Base-by-base conservation (phyloP, 2,329 filamentous ascomycete genomes). In the Albifimbria verrucaria region DNA sequence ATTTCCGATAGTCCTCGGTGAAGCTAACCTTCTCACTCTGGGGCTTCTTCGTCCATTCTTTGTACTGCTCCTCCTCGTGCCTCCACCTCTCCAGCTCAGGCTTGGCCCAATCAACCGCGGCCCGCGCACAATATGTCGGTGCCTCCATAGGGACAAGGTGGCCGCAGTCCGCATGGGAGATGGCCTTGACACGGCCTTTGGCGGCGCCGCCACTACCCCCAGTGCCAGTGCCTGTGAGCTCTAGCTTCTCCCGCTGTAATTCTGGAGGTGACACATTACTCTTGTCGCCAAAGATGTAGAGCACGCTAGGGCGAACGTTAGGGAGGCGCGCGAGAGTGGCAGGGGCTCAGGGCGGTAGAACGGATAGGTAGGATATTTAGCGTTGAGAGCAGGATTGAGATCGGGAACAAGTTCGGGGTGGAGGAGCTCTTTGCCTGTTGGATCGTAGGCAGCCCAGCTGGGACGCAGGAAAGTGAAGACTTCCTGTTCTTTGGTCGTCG, bases 81-180 rank as follows among this genome's bases (percentile, higher is more conserved):
- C 76, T 72, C 83, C 85, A 89, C 24, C 74, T 68, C 42, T 71
- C 65, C 57, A 89, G 58, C 65, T 88, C 83, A n/a, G 64, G 62
- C 0, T 68, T 75, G 52, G 89, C 68, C 77, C 85, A 90, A 23
- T 67, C 64, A 0, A 79, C 80, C 0, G 81, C 78, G 18, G 80
- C 69, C 53, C 80, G 74, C 2, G 90, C 92, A 56, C 86, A 88
- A 62, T 82, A 76, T 2, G 63, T 73, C 0, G 89, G 88, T 39
- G 82, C 80, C 70, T 96, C 92, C 82, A 96, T 89, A 0, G 92
- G 88, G 24, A 97, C 82, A 42, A 97, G 70, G 69, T 97, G 93
- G 0, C 92, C 91, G 6, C 79, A 77, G 0, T 79, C 80, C 24
- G 87, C 72, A 7, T 94, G 70, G 17, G 83, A 75, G 5, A 89